Base-by-base conservation (phyloP, 305 asterid species). In the Plantago coronopus region DNA sequence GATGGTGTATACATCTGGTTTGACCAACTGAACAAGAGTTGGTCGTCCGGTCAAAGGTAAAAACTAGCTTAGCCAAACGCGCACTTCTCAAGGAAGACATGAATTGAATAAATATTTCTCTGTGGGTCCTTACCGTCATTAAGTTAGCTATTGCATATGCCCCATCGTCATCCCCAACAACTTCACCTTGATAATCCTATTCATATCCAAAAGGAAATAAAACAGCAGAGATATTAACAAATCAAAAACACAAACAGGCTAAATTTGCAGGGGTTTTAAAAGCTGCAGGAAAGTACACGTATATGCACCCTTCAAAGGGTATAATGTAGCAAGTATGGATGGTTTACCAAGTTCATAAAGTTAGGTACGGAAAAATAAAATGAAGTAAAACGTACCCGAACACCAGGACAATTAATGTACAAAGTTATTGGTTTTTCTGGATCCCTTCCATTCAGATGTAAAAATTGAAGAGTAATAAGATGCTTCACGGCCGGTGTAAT, bases 401-500 rank as follows among this genome's bases (percentile, higher is more conserved):
- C 87, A 50, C 99, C 97, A 53, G 88, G 66, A 45, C 97, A 93
- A 70, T 89, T 89, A 79, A 93, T 87, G 78, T 89, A 89, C 23
- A 89, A 78, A 73, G 87, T 80, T 69, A 89, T 85, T 50, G 99
- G 99, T 73, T 89, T 83, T 9, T 95, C 56, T 25, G 83, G 73
- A 79, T 67, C 77, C 65, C 80, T 91, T 63, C 67, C 87, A 70
- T 89, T 96, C 80, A 93, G 78, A 83, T 83, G 89, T 94, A 89
- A 76, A 65, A 93, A 82, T 40, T 93, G 93, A 62, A 94, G 91
- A 58, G 87, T 83, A 59, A 93, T 66, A 69, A 93, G 97, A 77
- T 89, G 94, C 12, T 94, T 81, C 55, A 93, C 99, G 55, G 94
- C 87, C 59, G 95, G 91, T 47, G 83, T 95, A 72, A 93, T 79